Percentiles rank a stretch among this genome's conserved stretches.
These are phyloP conservation scores for Tritrichomonas foetus DNA, from an alignment of 208 protist genomes.

Conservation along the genomic window DNA sequence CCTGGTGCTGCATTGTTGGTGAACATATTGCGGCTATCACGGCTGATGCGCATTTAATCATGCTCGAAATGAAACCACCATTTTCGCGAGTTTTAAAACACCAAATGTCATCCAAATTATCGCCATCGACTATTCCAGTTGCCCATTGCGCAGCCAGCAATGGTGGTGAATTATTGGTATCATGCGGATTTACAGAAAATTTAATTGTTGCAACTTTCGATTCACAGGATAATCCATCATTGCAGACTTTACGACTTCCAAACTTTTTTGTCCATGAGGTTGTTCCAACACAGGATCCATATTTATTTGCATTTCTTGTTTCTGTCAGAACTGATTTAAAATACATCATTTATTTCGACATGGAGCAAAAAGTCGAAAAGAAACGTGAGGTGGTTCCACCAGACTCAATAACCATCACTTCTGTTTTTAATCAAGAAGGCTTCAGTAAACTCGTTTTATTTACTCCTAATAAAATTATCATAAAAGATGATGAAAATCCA, in stretches of 20 bases:
- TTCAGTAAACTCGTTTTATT: not conserved
- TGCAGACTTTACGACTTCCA: not conserved
- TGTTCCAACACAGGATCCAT: not conserved
- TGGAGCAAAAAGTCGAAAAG: not conserved
- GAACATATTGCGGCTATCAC: not conserved
- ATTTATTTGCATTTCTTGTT: not conserved
- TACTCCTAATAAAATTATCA: not conserved
- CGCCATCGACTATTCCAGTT: not conserved
- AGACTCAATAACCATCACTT: not conserved
- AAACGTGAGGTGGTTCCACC: not conserved
- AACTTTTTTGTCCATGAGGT: not conserved
- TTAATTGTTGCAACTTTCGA: not conserved
- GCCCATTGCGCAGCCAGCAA: not conserved
- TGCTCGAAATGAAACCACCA: not conserved
- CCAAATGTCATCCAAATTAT: not conserved
- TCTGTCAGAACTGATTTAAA: not conserved
- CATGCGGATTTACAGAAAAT: not conserved
- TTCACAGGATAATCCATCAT: not conserved
- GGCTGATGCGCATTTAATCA: not conserved
- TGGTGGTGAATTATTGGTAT: not conserved
- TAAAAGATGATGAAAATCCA: not conserved
- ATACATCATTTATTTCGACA: not conserved
- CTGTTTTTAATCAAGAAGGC: conserved; percentile 22
- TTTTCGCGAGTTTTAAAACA: not conserved
- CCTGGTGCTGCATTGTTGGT: not conserved